These are phyloP conservation scores for Leishmania gerbilli DNA, from an alignment of 208 protist genomes.

Conservation along the genomic window DNA sequence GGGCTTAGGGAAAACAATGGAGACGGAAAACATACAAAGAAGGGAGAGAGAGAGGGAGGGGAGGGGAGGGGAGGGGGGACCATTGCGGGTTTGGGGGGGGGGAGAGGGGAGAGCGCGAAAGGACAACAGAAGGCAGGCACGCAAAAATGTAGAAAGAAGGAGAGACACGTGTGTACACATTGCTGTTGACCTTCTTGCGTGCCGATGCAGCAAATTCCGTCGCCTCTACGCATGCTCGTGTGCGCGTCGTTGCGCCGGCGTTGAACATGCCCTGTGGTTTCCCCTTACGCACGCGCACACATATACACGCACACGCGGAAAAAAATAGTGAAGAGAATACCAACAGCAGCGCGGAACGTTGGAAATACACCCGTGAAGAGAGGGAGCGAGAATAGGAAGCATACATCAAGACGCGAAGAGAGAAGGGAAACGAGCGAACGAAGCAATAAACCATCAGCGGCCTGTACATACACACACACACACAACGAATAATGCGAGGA, in stretches of 20 bases:
- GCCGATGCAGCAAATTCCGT: background rate
- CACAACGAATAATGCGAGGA: background rate
- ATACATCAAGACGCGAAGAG: background rate
- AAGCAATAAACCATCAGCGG: too few species aligned
- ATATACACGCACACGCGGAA: background rate
- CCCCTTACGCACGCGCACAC: background rate
- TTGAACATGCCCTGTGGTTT: too few species aligned
- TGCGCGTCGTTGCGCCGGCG: background rate
- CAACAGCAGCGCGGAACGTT: too few species aligned
- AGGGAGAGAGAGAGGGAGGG: background rate
- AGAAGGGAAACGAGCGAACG: background rate
- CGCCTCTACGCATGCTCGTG: background rate
- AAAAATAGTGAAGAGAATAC: too few species aligned
- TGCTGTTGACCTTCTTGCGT: background rate
- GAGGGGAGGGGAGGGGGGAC: too few species aligned
- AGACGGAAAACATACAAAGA: background rate
- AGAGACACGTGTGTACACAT: background rate
- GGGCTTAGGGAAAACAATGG: background rate
- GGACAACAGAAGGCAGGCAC: background rate
- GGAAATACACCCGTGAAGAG: too few species aligned
- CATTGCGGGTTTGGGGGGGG: background rate
- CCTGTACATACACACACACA: constrained; percentile 1
- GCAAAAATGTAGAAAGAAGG: background rate
- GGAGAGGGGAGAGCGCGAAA: background rate
- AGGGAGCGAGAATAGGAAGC: too few species aligned